Evolutionary conservation across 73 alveolate genomes (phyloP), one percentile per base, ranked within the genome.

Genomic region (Stentor coeruleus): DNA sequence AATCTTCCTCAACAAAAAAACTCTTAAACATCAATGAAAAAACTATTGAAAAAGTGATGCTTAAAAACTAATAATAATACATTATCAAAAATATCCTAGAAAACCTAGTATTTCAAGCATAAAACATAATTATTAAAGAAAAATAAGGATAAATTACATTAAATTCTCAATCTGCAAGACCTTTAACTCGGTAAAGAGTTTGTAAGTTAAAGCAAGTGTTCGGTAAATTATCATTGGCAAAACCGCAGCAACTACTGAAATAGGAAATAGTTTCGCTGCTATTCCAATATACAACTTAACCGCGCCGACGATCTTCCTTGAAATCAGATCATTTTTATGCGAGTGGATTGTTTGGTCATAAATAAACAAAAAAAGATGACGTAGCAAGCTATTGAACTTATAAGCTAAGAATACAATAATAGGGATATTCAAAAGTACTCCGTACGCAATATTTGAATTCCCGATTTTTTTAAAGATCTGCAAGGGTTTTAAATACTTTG

Each of bases 361-460:
- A 20, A 20, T n/a, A 57, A n/a, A 57, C 73, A 57, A 20, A 20
- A 57, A 57, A 57, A 57, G 73, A 57, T 57, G 73, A 57, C 73
- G 73, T 57, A 57, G 73, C 73, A 57, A 31, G 73, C 28, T 20
- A 31, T 57, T 57, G 28, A 57, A 57, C 73, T 57, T 57, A 57
- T 57, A 57, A 20, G 28, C 2, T 31, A 57, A 31, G 28, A 20
- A 57, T 31, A 57, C 15, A 57, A 57, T 31, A 20, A 57, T 31
- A 57, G 73, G 73, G 2, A 57, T 31, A 2, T 57, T 57, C 35
- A 57, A 31, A 57, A 57, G 15, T 20, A 57, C 28, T n/a, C 28
- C 15, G 28, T 20, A 20, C 73, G 28, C 15, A 57, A 31, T 31
- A n/a, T 57, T n/a, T 1, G 73, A 20, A 20, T 57, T 31, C 28